A percentile compares a stretch with the other conserved stretches of the same genome.
Evolutionary conservation across 2,329 filamentous ascomycete species (phyloP).

Genomic region (Nigrograna mackinnonii): DNA sequence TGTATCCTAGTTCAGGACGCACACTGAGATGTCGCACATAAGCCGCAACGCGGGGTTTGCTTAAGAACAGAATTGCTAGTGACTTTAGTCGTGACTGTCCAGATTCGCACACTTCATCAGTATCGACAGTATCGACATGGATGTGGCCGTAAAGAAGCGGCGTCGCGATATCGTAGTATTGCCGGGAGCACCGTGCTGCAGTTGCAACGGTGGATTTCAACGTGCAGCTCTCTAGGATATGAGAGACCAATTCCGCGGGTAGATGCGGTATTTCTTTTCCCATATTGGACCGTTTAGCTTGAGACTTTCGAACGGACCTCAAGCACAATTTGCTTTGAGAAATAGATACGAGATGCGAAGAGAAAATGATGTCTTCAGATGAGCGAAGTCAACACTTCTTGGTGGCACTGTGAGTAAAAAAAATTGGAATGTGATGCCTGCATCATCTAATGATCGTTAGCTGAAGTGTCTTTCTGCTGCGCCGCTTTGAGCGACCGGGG

Average conservation of each 20-base stretch:
- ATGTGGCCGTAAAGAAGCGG: not conserved
- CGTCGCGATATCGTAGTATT: conserved; percentile 1
- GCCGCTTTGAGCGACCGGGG: too few species aligned
- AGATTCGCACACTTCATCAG: not conserved
- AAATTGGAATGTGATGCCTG: too few species aligned
- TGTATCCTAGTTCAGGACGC: not conserved
- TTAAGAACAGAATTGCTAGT: conserved; percentile 1
- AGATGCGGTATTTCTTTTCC: not conserved
- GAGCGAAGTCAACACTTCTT: too few species aligned
- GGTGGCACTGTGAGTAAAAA: too few species aligned
- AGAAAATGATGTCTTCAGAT: too few species aligned
- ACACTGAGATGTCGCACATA: conserved; percentile 1
- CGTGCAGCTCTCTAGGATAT: conserved; percentile 1
- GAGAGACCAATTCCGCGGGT: not conserved
- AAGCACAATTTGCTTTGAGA: too few species aligned
- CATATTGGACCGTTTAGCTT: not conserved
- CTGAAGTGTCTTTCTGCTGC: too few species aligned
- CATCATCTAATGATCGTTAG: too few species aligned
- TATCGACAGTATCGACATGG: not conserved
- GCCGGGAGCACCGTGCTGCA: conserved; percentile 1
- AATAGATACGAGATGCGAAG: too few species aligned
- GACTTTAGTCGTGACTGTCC: not conserved
- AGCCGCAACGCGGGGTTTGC: not conserved
- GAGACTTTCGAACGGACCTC: not conserved
- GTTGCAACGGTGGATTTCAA: not conserved